These are phyloP conservation scores for Multifurca ochricompacta DNA, from an alignment of 768 basidiomycete species.

Conservation along the genomic window DNA sequence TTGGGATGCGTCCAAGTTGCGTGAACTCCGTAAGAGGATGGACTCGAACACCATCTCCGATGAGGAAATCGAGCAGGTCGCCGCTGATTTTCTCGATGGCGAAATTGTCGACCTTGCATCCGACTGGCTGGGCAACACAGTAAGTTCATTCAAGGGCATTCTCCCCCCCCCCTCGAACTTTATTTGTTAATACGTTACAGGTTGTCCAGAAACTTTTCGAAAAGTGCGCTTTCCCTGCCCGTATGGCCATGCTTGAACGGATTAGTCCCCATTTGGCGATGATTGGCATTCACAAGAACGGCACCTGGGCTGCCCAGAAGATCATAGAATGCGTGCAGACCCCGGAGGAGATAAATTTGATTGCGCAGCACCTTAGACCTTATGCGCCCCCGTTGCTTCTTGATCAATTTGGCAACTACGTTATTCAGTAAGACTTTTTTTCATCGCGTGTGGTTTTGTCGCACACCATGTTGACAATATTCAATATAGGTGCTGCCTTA, in stretches of 20 bases:
- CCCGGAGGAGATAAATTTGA: constrained; percentile 77
- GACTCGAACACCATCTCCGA: constrained; percentile 81
- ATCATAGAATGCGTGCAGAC: constrained; percentile 91
- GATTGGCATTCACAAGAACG: constrained; percentile 99
- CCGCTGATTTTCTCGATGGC: constrained; percentile 83
- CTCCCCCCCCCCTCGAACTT: not conserved
- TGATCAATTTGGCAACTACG: constrained; percentile 91
- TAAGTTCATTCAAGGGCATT: constrained; percentile 28
- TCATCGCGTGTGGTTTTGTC: not conserved
- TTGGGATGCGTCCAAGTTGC: constrained; percentile 89
- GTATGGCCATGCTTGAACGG: constrained; percentile 89
- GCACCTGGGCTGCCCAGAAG: constrained; percentile 99
- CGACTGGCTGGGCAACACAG: constrained; percentile 98
- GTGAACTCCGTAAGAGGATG: constrained; percentile 89
- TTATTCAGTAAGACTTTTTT: constrained; percentile 64
- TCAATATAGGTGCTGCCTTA: constrained; percentile 68
- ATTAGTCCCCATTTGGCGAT: constrained; percentile 90
- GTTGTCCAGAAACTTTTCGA: constrained; percentile 98
- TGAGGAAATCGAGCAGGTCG: constrained; percentile 87
- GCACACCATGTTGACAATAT: not conserved
- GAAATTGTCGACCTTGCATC: constrained; percentile 94
- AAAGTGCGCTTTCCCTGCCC: constrained; percentile 65
- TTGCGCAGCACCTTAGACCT: constrained; percentile 80
- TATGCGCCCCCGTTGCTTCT: constrained; percentile 91
- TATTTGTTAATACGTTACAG: constrained; percentile 30